Evolutionary conservation across 352 stramenopile species (phyloP).

Genomic region (Pythium folliculosum): DNA sequence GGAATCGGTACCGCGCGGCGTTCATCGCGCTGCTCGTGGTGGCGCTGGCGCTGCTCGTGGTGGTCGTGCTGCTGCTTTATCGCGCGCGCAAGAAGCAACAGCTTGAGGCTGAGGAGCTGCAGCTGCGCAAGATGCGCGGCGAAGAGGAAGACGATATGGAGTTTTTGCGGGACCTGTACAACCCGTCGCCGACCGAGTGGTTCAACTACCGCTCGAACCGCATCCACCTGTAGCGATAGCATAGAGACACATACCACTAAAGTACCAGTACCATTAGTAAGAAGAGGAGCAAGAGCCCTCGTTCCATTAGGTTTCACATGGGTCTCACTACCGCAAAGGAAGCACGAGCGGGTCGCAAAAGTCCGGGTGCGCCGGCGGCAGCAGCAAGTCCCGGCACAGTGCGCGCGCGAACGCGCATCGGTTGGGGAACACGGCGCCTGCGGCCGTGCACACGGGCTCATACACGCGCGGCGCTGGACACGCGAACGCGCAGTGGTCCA

Average conservation of each 20-base stretch:
- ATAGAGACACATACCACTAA: too few species aligned
- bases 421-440: constrained; percentile 39
- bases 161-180: constrained; percentile 28
- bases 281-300: background rate
- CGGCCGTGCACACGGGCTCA: constrained; percentile 37
- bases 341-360: constrained; percentile 13
- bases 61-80: constrained; percentile 21
- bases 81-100: constrained; percentile 12
- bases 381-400: constrained; percentile 8
- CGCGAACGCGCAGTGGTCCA: constrained; percentile 7
- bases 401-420: constrained; percentile 26
- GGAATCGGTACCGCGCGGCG: constrained; percentile 19
- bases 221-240: constrained; percentile 23
- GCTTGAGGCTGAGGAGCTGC: constrained; percentile 23
- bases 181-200: constrained; percentile 31
- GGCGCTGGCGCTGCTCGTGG: constrained; percentile 10
- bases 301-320: background rate
- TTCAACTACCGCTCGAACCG: constrained; percentile 33
- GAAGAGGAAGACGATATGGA: constrained; percentile 29
- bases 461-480: constrained; percentile 9
- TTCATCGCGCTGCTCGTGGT: constrained; percentile 30
- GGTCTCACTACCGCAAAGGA: background rate
- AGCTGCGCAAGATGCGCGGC: constrained; percentile 25
- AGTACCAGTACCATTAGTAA: background rate
- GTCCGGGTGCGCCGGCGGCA: background rate